Base-by-base conservation (phyloP, 495 filamentous ascomycete species). In the Ramalina intermedia region DNA sequence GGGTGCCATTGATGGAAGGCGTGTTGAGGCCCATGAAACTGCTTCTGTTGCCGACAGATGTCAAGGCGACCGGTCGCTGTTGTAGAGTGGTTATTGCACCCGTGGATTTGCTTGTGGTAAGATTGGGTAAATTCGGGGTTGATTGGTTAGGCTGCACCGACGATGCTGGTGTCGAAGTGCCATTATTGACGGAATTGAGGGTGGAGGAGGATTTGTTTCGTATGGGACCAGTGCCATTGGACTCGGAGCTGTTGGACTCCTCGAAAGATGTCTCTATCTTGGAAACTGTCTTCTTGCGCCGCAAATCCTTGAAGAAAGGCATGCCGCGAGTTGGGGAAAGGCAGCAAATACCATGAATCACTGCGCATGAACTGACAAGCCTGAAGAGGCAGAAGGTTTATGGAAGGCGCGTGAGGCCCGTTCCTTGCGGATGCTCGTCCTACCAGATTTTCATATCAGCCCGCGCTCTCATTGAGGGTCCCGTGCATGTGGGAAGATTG, bases 281-380 rank as follows among this genome's bases (percentile, higher is more conserved):
- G 55, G 84, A 84, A 49, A 50, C 65, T 35, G 60, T 46, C 52
- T 57, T 68, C 16, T 79, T 78, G 55, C 86, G 76, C 54, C 84
- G 81, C 43, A 94, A 65, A 53, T 84, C 76, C 61, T 80, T 87
- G 63, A 93, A 73, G 61, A 94, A 87, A 37, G 82, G 64, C 73
- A 76, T 76, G 43, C n/a, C 29, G 44, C 5, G 5, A 26, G 41
- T 9, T 9, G 1, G 7, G 8, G 12, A 33, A 33, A 11, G 1
- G 29, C 7, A 33, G 29, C 29, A 33, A 33, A 9, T 33, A 33
- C 8, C 29, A 33, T 33, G 29, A 33, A 33, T 33, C 29, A 7
- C 5, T 33, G 8, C 7, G 29, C 29, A 7, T 33, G 12, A 8
- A 33, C 29, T 33, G 29, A 33, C 29, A 13, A 33, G 29, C 29